A percentile compares a stretch with the other conserved stretches of the same genome.
phyloP scores from a whole-genome alignment of 2,329 filamentous ascomycete species.

The Cladophialophora bantiana region DNA sequence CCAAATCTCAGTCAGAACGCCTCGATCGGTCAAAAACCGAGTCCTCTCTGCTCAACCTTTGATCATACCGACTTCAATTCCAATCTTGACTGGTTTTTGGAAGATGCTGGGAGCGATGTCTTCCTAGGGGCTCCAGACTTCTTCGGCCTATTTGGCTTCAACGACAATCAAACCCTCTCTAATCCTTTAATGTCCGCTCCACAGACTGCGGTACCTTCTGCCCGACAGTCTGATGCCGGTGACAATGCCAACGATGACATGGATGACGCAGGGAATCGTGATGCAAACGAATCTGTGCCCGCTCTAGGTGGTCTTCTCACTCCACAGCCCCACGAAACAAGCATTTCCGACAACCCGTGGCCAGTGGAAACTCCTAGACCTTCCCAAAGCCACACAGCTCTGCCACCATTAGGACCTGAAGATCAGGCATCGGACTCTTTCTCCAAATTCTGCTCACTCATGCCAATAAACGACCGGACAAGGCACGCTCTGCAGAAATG shows the following conservation, averaged over 20 bases:
- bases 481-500: neutral
- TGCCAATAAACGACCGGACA: neutral
- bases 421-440: neutral
- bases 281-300: no score
- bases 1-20: no score
- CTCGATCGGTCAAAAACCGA: neutral
- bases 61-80: constrained; percentile 18
- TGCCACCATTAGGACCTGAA: neutral
- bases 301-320: constrained; percentile 15
- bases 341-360: constrained; percentile 14
- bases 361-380: constrained; percentile 16
- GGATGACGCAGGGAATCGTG: neutral
- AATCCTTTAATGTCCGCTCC: neutral
- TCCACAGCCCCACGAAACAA: constrained; percentile 18
- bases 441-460: neutral
- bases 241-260: neutral
- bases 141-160: neutral
- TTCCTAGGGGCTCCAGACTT: neutral
- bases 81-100: constrained; percentile 22
- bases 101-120: neutral
- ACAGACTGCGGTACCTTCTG: neutral
- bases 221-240: neutral
- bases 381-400: constrained; percentile 6
- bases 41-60: neutral
- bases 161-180: neutral